Percentiles rank a stretch among this genome's conserved stretches.
These are phyloP conservation scores for Platanthera zijinensis DNA, from an alignment of 106 monocot genomes.

Conservation along the genomic window DNA sequence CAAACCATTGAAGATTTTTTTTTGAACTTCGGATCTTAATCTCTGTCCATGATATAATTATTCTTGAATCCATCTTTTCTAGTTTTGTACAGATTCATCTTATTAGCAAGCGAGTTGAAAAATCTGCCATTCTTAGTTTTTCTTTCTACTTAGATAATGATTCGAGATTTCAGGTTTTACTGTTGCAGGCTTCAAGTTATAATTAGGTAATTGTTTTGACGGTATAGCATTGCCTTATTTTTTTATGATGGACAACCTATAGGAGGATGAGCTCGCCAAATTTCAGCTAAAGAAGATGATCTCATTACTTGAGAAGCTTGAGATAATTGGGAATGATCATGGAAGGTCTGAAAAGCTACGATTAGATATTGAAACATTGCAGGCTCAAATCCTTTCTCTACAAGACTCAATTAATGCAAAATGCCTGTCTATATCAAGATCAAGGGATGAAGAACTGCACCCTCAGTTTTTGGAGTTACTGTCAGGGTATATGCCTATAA, in stretches of 20 bases:
- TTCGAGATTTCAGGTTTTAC: not conserved
- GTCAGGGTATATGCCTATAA: constrained; percentile 33
- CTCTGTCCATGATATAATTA: too few relatives aligned
- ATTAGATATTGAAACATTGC: constrained; percentile 48
- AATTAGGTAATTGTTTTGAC: not conserved
- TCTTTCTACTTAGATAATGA: not conserved
- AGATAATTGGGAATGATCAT: constrained; percentile 43
- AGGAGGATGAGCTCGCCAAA: constrained; percentile 76
- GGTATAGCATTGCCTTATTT: not conserved
- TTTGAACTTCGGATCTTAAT: too few relatives aligned
- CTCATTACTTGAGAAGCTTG: constrained; percentile 46
- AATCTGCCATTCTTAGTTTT: not conserved
- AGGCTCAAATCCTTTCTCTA: constrained; percentile 45
- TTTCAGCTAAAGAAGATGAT: constrained; percentile 36
- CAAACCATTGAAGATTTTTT: too few relatives aligned
- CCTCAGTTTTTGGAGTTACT: constrained; percentile 70
- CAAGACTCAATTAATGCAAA: constrained; percentile 60
- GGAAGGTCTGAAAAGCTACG: constrained; percentile 33
- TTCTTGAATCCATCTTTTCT: too few relatives aligned
- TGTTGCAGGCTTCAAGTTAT: not conserved
- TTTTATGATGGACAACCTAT: constrained; percentile 4
- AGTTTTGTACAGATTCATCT: too few relatives aligned
- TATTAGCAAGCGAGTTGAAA: not conserved
- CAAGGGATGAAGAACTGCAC: constrained; percentile 74
- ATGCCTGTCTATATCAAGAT: constrained; percentile 67